Conservation (phyloP, 164 flowering plant species). For the Magnolia officinalis region DNA sequence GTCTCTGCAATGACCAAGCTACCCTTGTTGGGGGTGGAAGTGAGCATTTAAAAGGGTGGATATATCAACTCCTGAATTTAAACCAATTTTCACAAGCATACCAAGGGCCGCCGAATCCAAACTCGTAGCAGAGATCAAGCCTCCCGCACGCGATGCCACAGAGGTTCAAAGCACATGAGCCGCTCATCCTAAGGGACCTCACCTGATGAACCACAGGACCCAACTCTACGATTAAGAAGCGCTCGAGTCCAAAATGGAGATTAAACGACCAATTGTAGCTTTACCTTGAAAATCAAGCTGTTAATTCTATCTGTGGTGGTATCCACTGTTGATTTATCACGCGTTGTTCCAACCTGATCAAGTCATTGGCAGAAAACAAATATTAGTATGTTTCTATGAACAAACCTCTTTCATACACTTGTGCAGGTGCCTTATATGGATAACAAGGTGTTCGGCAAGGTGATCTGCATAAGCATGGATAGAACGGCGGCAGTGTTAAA, state of each 20-base stretch:
- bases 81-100: conserved; percentile 23
- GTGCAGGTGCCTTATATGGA: background rate
- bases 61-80: background rate
- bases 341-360: conserved; percentile 75
- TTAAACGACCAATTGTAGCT: background rate
- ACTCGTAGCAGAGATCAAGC: conserved; percentile 70
- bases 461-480: background rate
- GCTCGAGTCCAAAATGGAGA: background rate
- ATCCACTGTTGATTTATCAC: conserved; percentile 71
- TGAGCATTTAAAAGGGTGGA: background rate
- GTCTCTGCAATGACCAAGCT: no score
- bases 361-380: background rate
- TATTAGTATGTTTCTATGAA: background rate
- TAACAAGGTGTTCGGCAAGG: background rate
- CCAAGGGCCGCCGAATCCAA: conserved; percentile 97
- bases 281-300: conserved; percentile 75
- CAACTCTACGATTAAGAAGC: background rate
- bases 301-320: conserved; percentile 65
- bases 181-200: conserved; percentile 78
- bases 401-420: background rate
- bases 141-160: conserved; percentile 96
- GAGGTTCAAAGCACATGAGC: conserved; percentile 91
- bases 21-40: background rate
- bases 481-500: background rate
- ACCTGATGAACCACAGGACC: conserved; percentile 46